A percentile compares a stretch with the other conserved stretches of the same genome.
phyloP scores from a whole-genome alignment of 2,329 filamentous ascomycete species.

The Fusarium lyarnte region DNA sequence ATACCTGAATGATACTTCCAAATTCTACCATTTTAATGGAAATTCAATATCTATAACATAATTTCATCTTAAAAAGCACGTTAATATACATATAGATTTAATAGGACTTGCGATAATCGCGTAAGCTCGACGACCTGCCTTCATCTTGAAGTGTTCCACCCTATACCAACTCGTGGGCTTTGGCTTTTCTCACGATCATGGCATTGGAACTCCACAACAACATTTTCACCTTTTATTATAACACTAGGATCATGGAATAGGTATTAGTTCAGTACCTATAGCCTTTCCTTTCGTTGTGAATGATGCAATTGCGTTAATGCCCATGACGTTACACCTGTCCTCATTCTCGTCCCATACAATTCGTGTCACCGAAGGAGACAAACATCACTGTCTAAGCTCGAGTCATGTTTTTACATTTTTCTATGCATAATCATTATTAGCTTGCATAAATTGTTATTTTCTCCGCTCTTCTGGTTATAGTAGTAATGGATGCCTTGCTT shows the following conservation, averaged over 20 bases:
- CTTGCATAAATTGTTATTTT: neutral
- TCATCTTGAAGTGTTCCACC: neutral
- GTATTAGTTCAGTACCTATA: accelerated
- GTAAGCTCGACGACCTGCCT: neutral
- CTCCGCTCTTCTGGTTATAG: neutral
- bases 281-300: neutral
- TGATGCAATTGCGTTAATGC: neutral
- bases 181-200: neutral
- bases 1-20: neutral
- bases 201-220: neutral
- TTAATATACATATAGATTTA: neutral
- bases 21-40: too few species aligned
- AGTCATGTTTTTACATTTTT: neutral
- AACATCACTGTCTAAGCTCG: too few species aligned
- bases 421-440: neutral
- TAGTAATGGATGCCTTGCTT: neutral
- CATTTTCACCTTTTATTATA: neutral
- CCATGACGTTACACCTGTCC: neutral
- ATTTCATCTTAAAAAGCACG: accelerated
- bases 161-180: neutral
- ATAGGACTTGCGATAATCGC: neutral
- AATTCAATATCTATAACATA: neutral
- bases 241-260: too few species aligned
- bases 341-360: neutral
- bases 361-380: neutral